These are phyloP conservation scores for Aureobasidium sp. DNA, from an alignment of 2,329 filamentous ascomycete genomes.

Conservation along the genomic window DNA sequence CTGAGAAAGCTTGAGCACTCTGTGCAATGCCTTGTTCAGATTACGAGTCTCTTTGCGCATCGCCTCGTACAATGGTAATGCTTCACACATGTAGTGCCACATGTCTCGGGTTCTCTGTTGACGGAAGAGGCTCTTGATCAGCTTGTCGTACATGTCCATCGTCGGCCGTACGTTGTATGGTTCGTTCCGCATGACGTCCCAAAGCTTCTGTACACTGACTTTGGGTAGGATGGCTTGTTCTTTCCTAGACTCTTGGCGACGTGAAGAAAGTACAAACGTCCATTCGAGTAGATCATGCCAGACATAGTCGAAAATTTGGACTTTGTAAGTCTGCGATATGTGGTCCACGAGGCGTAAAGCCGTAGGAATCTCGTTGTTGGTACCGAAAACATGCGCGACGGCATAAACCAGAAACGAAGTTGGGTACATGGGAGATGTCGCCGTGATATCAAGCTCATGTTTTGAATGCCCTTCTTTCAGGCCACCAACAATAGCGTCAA, in stretches of 20 bases:
- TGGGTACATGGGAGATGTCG: constrained; percentile 50
- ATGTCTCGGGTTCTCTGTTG: constrained; percentile 16
- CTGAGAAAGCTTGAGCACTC: neutral
- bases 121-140: constrained; percentile 22
- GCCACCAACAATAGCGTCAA: constrained; percentile 31
- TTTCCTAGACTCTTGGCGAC: constrained; percentile 19
- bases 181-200: constrained; percentile 49
- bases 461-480: neutral
- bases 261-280: constrained; percentile 48
- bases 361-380: constrained; percentile 52
- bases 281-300: constrained; percentile 63
- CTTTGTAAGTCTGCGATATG: constrained; percentile 49
- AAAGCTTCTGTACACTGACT: constrained; percentile 45
- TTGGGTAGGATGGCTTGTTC: constrained; percentile 28
- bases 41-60: neutral
- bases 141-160: constrained; percentile 45
- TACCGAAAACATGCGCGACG: constrained; percentile 60
- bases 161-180: constrained; percentile 50
- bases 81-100: constrained; percentile 20
- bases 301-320: constrained; percentile 47
- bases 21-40: neutral
- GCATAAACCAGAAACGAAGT: constrained; percentile 51
- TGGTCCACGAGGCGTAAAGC: constrained; percentile 54
- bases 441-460: constrained; percentile 18
- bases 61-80: constrained; percentile 11